phyloP scores from a whole-genome alignment of 2,329 filamentous ascomycete species.

The Bipolaris oryzae region DNA sequence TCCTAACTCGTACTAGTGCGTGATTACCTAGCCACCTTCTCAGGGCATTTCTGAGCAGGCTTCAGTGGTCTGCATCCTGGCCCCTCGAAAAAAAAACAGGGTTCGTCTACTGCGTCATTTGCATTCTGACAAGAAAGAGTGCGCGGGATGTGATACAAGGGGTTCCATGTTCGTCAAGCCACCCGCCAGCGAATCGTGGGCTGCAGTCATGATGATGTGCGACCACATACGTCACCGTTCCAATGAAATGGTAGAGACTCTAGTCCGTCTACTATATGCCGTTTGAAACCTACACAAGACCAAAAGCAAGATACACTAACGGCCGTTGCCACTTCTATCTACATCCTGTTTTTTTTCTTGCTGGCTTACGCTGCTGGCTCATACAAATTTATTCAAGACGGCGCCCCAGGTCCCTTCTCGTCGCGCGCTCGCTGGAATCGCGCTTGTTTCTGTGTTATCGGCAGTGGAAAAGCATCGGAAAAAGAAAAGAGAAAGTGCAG shows the following conservation, averaged over 20 bases:
- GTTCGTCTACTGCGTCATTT: conserved; percentile 33
- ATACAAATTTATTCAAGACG: conserved; percentile 30
- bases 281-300: conserved; percentile 7
- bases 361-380: conserved; percentile 6
- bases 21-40: too few relatives aligned
- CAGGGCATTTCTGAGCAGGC: too few relatives aligned
- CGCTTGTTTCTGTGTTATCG: conserved; percentile 42
- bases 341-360: conserved; percentile 11
- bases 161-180: conserved; percentile 25
- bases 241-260: conserved; percentile 16
- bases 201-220: conserved; percentile 10
- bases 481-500: conserved; percentile 21
- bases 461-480: conserved; percentile 43
- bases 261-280: conserved; percentile 10
- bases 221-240: conserved; percentile 25
- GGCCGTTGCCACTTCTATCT: not conserved
- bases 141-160: conserved; percentile 27
- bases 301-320: conserved; percentile 9
- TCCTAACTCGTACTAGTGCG: too few relatives aligned
- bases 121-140: conserved; percentile 18
- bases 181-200: conserved; percentile 16
- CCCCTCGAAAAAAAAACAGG: conserved; percentile 37
- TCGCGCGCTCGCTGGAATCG: conserved; percentile 45
- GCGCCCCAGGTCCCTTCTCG: conserved; percentile 39
- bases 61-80: too few relatives aligned